Evolutionary conservation across 1,284 basidiomycete genomes (phyloP).

Genomic region (Heterobasidion parviporum): DNA sequence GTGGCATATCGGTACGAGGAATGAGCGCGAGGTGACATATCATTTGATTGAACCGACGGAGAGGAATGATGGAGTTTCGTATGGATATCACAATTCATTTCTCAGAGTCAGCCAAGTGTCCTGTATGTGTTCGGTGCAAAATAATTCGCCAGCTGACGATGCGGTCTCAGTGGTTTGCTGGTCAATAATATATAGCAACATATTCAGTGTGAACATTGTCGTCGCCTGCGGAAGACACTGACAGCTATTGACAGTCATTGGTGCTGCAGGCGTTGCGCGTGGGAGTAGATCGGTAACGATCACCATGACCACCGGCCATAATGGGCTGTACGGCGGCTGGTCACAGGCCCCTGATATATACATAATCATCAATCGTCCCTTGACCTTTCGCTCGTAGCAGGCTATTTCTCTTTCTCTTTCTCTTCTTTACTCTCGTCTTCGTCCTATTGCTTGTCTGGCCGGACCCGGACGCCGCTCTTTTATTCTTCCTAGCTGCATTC

Average conservation of each 20-base stretch:
- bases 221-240: neutral
- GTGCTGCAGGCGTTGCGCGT: neutral
- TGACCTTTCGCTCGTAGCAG: slow-evolving; percentile 7
- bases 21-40: slow-evolving; percentile 17
- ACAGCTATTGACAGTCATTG: neutral
- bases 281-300: slow-evolving; percentile 1
- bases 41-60: neutral
- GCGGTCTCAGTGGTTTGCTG: no score
- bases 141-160: no score
- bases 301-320: slow-evolving; percentile 3
- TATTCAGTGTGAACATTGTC: no score
- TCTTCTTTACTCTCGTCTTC: slow-evolving; percentile 6
- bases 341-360: neutral
- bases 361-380: neutral
- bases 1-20: slow-evolving; percentile 77
- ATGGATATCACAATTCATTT: neutral
- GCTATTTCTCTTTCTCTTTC: slow-evolving; percentile 9
- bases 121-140: neutral
- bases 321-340: neutral
- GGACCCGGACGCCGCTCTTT: slow-evolving; percentile 35
- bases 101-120: neutral
- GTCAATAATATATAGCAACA: no score
- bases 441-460: slow-evolving; percentile 36
- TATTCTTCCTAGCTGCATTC: slow-evolving; percentile 8
- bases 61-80: neutral